A percentile compares a stretch with the other conserved stretches of the same genome.
Evolutionary conservation across 2,329 filamentous ascomycete genomes (phyloP).

Genomic region (Coniochaeta ligniaria): DNA sequence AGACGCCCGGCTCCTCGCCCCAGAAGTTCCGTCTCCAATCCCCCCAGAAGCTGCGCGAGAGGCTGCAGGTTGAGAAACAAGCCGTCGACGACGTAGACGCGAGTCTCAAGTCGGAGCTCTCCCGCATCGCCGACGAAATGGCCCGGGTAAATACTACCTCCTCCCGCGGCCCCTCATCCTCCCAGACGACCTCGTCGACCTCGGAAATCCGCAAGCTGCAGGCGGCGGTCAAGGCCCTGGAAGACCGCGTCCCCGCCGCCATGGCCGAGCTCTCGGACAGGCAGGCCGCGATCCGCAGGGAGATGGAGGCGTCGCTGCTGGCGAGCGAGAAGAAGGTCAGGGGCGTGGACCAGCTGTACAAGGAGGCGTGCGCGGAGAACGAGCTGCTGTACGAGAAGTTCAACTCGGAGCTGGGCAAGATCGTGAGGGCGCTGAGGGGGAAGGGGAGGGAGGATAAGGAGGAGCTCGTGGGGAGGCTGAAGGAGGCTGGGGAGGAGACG

Average conservation of each 20-base stretch:
- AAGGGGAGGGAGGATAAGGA: constrained; percentile 72
- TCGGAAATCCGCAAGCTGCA: constrained; percentile 42
- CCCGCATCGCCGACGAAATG: constrained; percentile 76
- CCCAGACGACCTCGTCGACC: constrained; percentile 13
- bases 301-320: constrained; percentile 64
- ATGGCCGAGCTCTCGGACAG: constrained; percentile 53
- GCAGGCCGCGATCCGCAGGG: constrained; percentile 57
- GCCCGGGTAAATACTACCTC: constrained; percentile 38
- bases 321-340: constrained; percentile 72
- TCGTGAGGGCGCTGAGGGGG: constrained; percentile 66
- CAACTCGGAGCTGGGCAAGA: constrained; percentile 81
- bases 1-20: constrained; percentile 27
- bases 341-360: constrained; percentile 81
- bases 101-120: constrained; percentile 66
- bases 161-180: constrained; percentile 15
- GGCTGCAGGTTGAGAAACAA: constrained; percentile 74
- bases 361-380: constrained; percentile 83
- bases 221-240: constrained; percentile 56
- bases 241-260: constrained; percentile 55
- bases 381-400: constrained; percentile 88
- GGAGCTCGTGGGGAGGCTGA: constrained; percentile 64
- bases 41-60: constrained; percentile 72
- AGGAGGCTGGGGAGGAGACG: constrained; percentile 70
- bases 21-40: constrained; percentile 61
- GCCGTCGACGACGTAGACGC: constrained; percentile 64